These are phyloP conservation scores for Lanmaoa rubissima DNA, from an alignment of 768 basidiomycete genomes.

Conservation along the genomic window DNA sequence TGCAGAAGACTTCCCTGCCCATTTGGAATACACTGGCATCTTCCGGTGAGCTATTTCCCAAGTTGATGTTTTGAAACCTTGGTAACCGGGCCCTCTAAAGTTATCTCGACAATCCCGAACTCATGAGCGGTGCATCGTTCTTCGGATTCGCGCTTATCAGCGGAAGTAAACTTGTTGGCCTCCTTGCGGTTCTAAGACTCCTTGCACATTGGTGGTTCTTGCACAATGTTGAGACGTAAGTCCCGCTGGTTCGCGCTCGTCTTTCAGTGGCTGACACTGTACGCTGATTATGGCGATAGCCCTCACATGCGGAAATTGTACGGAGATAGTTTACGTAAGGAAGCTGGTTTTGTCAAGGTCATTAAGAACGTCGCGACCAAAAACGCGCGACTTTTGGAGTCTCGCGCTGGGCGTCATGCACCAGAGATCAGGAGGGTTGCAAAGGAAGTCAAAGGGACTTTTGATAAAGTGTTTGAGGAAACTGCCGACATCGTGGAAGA, in stretches of 20 bases:
- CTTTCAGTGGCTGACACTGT: not conserved
- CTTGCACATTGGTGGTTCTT: conserved; percentile 97
- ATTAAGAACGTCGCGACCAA: conserved; percentile 88
- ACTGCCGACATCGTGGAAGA: conserved; percentile 92
- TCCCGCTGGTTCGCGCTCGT: conserved; percentile 4
- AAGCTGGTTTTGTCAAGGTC: conserved; percentile 98
- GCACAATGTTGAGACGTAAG: conserved; percentile 85
- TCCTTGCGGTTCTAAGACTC: conserved; percentile 80
- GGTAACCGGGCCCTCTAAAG: conserved; percentile 35
- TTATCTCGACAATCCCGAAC: conserved; percentile 93
- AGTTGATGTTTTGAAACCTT: not conserved
- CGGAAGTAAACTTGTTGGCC: conserved; percentile 86
- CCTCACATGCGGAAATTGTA: conserved; percentile 99
- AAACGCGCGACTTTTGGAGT: conserved; percentile 74
- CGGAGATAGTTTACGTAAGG: conserved; percentile 89
- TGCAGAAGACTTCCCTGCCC: conserved; percentile 87
- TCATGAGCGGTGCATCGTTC: conserved; percentile 94
- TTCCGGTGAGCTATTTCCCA: conserved; percentile 61
- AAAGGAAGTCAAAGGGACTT: conserved; percentile 87
- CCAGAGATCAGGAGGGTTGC: conserved; percentile 83
- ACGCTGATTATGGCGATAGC: conserved; percentile 39
- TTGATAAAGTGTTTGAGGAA: conserved; percentile 95
- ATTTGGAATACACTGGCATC: conserved; percentile 94
- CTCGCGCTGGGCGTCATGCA: conserved; percentile 74
- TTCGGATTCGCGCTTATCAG: conserved; percentile 92